Evolutionary conservation across 1,284 basidiomycete species (phyloP).

Genomic region (Naganishia sp.): DNA sequence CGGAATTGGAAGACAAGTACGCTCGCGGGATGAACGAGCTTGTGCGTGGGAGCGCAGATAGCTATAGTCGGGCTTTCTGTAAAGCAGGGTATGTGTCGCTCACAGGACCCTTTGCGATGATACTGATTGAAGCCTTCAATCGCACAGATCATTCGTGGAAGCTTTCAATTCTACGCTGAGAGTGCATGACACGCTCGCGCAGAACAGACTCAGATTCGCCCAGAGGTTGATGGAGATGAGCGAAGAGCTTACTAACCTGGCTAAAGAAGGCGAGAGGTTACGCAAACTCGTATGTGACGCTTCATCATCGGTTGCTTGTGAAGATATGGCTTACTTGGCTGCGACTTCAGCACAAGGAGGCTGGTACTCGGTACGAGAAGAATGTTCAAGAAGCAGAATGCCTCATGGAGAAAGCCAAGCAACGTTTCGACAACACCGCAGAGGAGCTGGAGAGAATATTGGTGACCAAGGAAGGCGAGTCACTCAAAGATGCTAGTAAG

Average conservation of each 20-base stretch:
- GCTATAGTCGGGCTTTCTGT: constrained; percentile 82
- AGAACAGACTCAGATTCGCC: constrained; percentile 82
- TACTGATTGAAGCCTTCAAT: background rate
- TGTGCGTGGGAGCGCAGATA: constrained; percentile 72
- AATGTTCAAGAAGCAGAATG: constrained; percentile 85
- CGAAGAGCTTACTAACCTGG: constrained; percentile 81
- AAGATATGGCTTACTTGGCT: background rate
- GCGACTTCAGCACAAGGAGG: constrained; percentile 73
- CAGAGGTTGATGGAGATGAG: constrained; percentile 89
- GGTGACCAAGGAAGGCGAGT: constrained; percentile 91
- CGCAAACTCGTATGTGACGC: constrained; percentile 69
- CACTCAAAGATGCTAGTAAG: constrained; percentile 70
- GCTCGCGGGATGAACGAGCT: constrained; percentile 84
- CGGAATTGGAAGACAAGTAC: constrained; percentile 91
- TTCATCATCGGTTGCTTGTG: background rate
- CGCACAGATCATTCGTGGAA: constrained; percentile 72
- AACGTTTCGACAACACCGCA: constrained; percentile 80
- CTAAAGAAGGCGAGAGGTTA: constrained; percentile 91
- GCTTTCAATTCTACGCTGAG: constrained; percentile 85
- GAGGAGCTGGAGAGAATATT: constrained; percentile 95
- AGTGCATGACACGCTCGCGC: constrained; percentile 84
- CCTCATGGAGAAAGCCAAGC: constrained; percentile 84
- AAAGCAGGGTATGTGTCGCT: constrained; percentile 76
- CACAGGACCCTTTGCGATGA: background rate
- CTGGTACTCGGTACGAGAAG: constrained; percentile 82